phyloP scores from a whole-genome alignment of 805 yeast genomes.

The Spathaspora passalidarum region DNA sequence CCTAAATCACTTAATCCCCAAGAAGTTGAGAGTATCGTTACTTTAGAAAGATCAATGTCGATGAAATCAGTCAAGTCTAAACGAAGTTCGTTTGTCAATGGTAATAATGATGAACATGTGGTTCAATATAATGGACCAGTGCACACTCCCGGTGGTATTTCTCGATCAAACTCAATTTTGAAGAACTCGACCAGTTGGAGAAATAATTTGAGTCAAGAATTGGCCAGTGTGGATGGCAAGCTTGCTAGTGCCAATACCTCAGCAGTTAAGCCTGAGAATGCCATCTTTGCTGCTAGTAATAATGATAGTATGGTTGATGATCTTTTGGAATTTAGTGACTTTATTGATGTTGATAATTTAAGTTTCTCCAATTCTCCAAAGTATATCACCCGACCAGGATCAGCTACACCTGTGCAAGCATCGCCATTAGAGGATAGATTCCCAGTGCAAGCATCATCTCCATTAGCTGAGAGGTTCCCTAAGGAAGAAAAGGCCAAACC shows the following conservation, averaged over 20 bases:
- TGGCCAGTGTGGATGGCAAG: constrained; percentile 7
- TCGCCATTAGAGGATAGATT: background rate
- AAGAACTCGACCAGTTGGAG: constrained; percentile 25
- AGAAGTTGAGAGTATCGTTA: constrained; percentile 73
- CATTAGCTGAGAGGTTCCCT: background rate
- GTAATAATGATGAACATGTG: constrained; percentile 41
- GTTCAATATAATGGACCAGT: constrained; percentile 22
- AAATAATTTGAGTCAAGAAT: constrained; percentile 10
- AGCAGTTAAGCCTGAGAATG: background rate
- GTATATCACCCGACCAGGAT: background rate
- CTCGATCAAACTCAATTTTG: constrained; percentile 37
- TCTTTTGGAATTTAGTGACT: constrained; percentile 41
- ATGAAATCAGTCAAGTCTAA: constrained; percentile 49
- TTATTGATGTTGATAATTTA: constrained; percentile 37
- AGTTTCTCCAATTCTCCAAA: constrained; percentile 26
- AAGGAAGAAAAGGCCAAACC: background rate
- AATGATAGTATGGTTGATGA: constrained; percentile 19
- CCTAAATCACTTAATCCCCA: constrained; percentile 65
- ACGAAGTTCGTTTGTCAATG: constrained; percentile 37
- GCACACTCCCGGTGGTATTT: constrained; percentile 17
- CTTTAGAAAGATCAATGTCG: constrained; percentile 63
- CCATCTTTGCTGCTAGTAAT: constrained; percentile 1
- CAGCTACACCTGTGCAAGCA: background rate
- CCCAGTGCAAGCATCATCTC: background rate
- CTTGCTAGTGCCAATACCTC: background rate